These are phyloP conservation scores for Quercus tomentella DNA, from an alignment of 331 rosid genomes.

Conservation along the genomic window DNA sequence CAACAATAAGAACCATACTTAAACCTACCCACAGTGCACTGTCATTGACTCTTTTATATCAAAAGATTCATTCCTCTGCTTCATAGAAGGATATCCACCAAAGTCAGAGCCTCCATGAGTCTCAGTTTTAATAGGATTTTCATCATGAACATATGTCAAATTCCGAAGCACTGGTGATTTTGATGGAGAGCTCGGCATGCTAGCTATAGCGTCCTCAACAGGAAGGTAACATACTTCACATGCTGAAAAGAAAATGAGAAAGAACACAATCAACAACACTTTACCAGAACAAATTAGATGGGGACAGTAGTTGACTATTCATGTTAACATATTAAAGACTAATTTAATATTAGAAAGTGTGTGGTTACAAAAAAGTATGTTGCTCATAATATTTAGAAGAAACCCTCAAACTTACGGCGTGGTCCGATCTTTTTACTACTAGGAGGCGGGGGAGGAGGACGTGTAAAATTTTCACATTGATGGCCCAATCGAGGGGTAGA, in stretches of 20 bases:
- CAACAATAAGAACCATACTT: slow-evolving; percentile 10
- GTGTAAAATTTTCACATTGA: slow-evolving; percentile 60
- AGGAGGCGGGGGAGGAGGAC: slow-evolving; percentile 87
- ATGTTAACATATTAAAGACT: slow-evolving; percentile 10
- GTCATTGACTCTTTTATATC: slow-evolving; percentile 76
- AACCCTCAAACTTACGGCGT: slow-evolving; percentile 65
- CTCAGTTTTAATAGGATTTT: slow-evolving; percentile 54
- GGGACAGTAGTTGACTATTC: background rate
- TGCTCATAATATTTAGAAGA: slow-evolving; percentile 4
- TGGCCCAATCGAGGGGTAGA: slow-evolving; percentile 37
- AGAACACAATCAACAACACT: slow-evolving; percentile 23
- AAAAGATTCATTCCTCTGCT: slow-evolving; percentile 80
- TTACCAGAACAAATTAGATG: slow-evolving; percentile 11
- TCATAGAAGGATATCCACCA: slow-evolving; percentile 84
- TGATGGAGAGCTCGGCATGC: slow-evolving; percentile 79
- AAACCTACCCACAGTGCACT: slow-evolving; percentile 95
- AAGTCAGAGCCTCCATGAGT: slow-evolving; percentile 81
- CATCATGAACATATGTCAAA: slow-evolving; percentile 67
- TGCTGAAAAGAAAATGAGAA: slow-evolving; percentile 52
- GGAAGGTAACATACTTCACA: slow-evolving; percentile 95
- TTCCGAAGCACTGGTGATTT: slow-evolving; percentile 62
- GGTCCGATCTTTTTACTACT: slow-evolving; percentile 78
- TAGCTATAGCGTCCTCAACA: slow-evolving; percentile 75
- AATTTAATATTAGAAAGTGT: background rate
- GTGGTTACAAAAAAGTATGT: background rate